Percentiles rank a stretch among this genome's conserved stretches.
phyloP scores from a whole-genome alignment of 1,284 basidiomycete species.

The Irpex sp. region DNA sequence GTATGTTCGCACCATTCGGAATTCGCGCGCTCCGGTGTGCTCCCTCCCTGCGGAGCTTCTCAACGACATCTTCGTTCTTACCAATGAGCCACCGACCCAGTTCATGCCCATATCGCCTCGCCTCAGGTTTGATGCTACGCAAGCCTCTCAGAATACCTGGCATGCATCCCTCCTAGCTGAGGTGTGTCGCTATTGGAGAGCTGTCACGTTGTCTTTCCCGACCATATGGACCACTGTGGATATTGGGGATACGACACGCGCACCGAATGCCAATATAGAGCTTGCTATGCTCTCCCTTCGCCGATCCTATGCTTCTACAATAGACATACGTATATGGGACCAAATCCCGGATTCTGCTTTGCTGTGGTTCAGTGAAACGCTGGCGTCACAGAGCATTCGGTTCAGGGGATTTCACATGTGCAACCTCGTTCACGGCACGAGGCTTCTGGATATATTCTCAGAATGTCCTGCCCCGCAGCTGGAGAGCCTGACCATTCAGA shows the following conservation, averaged over 20 bases:
- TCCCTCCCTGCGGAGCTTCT: constrained; percentile 8
- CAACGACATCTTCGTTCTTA: constrained; percentile 6
- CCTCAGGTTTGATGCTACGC: not conserved
- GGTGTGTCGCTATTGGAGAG: constrained; percentile 13
- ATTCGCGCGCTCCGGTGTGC: constrained; percentile 3
- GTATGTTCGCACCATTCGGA: constrained; percentile 9
- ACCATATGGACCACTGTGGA: constrained; percentile 11
- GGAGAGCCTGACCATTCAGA: constrained; percentile 6
- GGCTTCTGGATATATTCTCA: constrained; percentile 2
- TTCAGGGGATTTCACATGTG: constrained; percentile 9
- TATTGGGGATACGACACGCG: not conserved
- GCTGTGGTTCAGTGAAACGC: constrained; percentile 8
- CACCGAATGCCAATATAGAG: not conserved
- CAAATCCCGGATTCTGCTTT: not conserved
- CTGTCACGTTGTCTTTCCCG: constrained; percentile 7
- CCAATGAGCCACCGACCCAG: not conserved
- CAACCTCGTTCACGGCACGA: not conserved
- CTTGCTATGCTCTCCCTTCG: constrained; percentile 9
- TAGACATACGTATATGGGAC: constrained; percentile 6
- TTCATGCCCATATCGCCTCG: not conserved
- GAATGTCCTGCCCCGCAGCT: constrained; percentile 11
- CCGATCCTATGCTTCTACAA: constrained; percentile 5
- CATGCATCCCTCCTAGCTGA: constrained; percentile 9
- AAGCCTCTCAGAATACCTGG: not conserved
- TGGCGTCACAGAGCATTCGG: constrained; percentile 10